Conservation (phyloP, 2,329 filamentous ascomycete species). For the Drechslera avenae region DNA sequence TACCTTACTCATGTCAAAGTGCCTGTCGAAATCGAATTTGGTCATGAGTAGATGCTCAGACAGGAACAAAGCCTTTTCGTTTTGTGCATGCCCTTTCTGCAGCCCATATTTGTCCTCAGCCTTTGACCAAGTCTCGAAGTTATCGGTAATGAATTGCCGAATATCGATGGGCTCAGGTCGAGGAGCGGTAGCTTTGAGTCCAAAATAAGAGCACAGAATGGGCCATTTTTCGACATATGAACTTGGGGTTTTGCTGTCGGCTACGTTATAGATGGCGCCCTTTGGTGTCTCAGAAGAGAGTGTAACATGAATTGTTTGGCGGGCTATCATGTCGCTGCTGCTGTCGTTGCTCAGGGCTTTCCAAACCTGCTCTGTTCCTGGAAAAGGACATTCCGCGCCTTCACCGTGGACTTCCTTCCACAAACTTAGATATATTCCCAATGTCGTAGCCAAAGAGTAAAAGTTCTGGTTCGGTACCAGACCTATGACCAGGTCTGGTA, state of each 20-base stretch:
- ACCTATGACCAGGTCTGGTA: constrained; percentile 51
- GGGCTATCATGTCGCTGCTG: constrained; percentile 49
- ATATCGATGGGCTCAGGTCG: constrained; percentile 25
- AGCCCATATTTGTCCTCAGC: constrained; percentile 38
- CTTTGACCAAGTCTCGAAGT: constrained; percentile 30
- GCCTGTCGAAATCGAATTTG: constrained; percentile 53
- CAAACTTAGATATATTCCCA: constrained; percentile 49
- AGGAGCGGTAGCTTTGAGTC: constrained; percentile 48
- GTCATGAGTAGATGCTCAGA: constrained; percentile 54
- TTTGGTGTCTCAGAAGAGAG: constrained; percentile 47
- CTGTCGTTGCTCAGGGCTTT: constrained; percentile 46
- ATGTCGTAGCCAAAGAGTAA: constrained; percentile 43
- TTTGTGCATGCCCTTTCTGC: constrained; percentile 48
- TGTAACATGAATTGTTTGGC: constrained; percentile 49
- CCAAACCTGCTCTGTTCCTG: constrained; percentile 47
- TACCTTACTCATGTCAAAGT: constrained; percentile 53
- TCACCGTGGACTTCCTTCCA: constrained; percentile 47
- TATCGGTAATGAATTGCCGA: constrained; percentile 35
- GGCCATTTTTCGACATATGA: constrained; percentile 55
- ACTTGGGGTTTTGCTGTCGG: constrained; percentile 45
- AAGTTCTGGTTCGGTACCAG: constrained; percentile 51
- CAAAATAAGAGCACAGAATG: constrained; percentile 53
- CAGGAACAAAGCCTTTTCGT: constrained; percentile 42
- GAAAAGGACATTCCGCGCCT: constrained; percentile 47
- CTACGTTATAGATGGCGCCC: constrained; percentile 50